phyloP scores from a whole-genome alignment of 2,329 filamentous ascomycete genomes.

The Colletotrichum acutatum region DNA sequence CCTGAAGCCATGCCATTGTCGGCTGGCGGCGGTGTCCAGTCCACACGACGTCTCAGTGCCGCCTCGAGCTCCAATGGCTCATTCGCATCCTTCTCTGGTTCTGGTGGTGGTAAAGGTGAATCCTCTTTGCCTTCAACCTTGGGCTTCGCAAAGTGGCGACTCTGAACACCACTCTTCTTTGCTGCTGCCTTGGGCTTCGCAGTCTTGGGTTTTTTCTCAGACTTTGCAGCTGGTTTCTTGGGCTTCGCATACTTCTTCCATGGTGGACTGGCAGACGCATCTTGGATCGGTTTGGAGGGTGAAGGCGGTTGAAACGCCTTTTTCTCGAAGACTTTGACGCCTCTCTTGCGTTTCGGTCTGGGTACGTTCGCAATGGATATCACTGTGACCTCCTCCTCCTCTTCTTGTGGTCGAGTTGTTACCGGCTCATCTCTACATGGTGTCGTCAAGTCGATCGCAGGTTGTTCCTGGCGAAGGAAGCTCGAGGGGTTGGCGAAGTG shows the following conservation, averaged over 20 bases:
- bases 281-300: not conserved
- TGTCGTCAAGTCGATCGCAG: slow-evolving; percentile 32
- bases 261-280: slow-evolving; percentile 38
- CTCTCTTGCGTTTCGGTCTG: slow-evolving; percentile 31
- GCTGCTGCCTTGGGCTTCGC: slow-evolving; percentile 39
- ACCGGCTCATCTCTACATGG: slow-evolving; percentile 5
- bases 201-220: not conserved
- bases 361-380: slow-evolving; percentile 19
- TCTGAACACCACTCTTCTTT: slow-evolving; percentile 46
- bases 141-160: slow-evolving; percentile 46
- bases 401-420: slow-evolving; percentile 21
- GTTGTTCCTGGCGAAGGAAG: slow-evolving; percentile 22
- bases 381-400: slow-evolving; percentile 24
- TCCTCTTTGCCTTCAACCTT: slow-evolving; percentile 11
- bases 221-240: slow-evolving; percentile 30
- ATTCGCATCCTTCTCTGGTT: slow-evolving; percentile 22
- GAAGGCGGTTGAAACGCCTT: slow-evolving; percentile 25
- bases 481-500: slow-evolving; percentile 1
- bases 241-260: slow-evolving; percentile 48
- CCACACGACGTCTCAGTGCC: slow-evolving; percentile 65
- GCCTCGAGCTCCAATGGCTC: slow-evolving; percentile 53
- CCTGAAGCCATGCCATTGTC: slow-evolving; percentile 45
- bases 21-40: slow-evolving; percentile 75
- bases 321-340: slow-evolving; percentile 27
- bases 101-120: not conserved